These are phyloP conservation scores for Cystobasidium tubakii DNA, from an alignment of 768 basidiomycete genomes.

Conservation along the genomic window DNA sequence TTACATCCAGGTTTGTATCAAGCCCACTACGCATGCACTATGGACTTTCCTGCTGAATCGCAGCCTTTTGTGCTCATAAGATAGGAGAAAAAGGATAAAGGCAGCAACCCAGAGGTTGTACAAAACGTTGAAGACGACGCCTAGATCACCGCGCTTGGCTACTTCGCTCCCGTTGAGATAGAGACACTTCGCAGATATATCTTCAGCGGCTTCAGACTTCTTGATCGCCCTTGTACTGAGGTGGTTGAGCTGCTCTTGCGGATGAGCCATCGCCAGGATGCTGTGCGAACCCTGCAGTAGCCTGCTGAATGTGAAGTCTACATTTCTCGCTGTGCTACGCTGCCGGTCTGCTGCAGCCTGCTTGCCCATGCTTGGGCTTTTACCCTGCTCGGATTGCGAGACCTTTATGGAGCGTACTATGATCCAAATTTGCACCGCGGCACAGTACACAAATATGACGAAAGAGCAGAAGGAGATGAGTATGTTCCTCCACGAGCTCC, in stretches of 20 bases:
- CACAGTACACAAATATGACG: constrained; percentile 10
- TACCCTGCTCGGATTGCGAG: background rate
- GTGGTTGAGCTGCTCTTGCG: background rate
- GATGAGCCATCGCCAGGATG: too few relatives aligned
- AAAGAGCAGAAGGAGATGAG: constrained; percentile 16
- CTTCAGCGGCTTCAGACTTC: background rate
- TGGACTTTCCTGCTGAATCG: constrained; percentile 25
- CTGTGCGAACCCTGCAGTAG: too few relatives aligned
- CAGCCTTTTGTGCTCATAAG: constrained; percentile 28
- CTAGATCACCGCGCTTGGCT: constrained; percentile 19
- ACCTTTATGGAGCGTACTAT: background rate
- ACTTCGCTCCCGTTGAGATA: constrained; percentile 20
- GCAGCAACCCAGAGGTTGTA: constrained; percentile 34
- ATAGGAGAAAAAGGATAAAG: constrained; percentile 13
- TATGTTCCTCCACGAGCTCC: constrained; percentile 19
- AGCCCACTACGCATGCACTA: constrained; percentile 13
- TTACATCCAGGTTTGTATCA: constrained; percentile 30
- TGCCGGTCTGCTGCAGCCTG: too few relatives aligned
- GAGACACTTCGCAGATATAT: constrained; percentile 5
- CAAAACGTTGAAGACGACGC: constrained; percentile 11
- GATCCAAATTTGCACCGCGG: constrained; percentile 26
- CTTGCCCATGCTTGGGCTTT: too few relatives aligned
- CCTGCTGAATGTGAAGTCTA: too few relatives aligned
- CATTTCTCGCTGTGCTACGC: too few relatives aligned
- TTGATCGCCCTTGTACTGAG: background rate